Evolutionary conservation across 148 eudicot genomes (phyloP), one percentile per base, ranked within the genome.

Genomic region (Vaccinium myrtillus): DNA sequence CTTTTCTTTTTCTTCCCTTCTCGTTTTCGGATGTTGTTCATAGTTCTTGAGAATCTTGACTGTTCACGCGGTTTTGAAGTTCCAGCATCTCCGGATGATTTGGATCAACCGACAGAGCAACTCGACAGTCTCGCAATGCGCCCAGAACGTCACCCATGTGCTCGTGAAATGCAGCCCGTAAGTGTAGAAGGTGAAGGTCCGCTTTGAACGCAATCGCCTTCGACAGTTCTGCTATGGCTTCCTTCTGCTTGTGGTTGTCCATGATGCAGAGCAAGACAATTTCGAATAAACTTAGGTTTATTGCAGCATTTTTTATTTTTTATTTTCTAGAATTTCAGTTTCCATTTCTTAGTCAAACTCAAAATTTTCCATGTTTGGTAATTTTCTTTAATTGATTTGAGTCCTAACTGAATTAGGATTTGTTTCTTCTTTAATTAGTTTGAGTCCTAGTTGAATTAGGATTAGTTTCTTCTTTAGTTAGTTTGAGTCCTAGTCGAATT

Each of bases 51-150:
- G 95, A 94, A 80, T 94, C 97, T 63, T 90, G 98, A 87, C 88
- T 91, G 89, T 95, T 90, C 6, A 95, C 97, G 55, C 98, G 92
- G 82, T 93, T 91, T 36, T 91, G 95, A 84, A 97, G 98, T 89
- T 97, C 98, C 30, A 94, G 87, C 91, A 95, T 95, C 81, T 97
- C 99, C 84, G 89, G 92, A 84, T 97, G 98, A 84, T 91, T 94
- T 0, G 98, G 98, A 81, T 97, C 99, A n/a, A 97, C 94, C 5
- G 95, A 97, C 75, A 97, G 98, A 51, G 98, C 98, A 27, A 96
- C 98, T 65, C 97, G 90, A 83, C 98, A 95, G 83, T 97, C 99
- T 43, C 93, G 88, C 48, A 97, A 86, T 15, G 99, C 95, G 21
- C 93, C 95, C 76, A 87, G 65, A 78, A 90, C 95, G 54, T 97